Conservation (phyloP, 1,284 basidiomycete species). For the Cryptococcus maquisensis region DNA sequence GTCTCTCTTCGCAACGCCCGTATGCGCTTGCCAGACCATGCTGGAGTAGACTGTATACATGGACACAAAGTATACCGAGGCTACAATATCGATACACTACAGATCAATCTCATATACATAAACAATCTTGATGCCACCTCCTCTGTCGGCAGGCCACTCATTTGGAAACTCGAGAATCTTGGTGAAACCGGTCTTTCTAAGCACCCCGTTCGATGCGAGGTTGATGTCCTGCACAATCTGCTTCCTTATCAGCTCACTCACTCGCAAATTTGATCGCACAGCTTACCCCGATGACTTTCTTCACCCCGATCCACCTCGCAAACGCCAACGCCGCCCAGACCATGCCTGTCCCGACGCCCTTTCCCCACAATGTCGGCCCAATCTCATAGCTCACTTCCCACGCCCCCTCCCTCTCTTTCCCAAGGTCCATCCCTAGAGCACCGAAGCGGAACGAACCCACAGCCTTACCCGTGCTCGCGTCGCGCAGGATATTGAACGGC, state of each 20-base stretch:
- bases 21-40: not conserved
- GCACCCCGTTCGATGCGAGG: no score
- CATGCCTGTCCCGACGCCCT: not conserved
- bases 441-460: no score
- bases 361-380: not conserved
- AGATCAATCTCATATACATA: not conserved
- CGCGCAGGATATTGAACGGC: no score
- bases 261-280: no score
- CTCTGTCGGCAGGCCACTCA: not conserved
- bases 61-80: not conserved
- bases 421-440: not conserved
- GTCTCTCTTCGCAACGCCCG: no score
- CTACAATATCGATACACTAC: no score
- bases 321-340: not conserved
- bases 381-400: conserved; percentile 1
- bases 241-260: not conserved
- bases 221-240: not conserved
- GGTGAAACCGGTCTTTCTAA: no score
- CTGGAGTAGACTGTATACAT: not conserved
- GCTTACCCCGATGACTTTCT: not conserved
- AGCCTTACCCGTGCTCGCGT: no score
- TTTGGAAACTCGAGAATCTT: no score
- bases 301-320: not conserved
- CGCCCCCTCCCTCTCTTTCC: not conserved
- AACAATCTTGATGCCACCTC: not conserved